Percentiles rank a stretch among this genome's conserved stretches.
Evolutionary conservation across 2,329 filamentous ascomycete genomes (phyloP).

Genomic region (Colletotrichum phormii): DNA sequence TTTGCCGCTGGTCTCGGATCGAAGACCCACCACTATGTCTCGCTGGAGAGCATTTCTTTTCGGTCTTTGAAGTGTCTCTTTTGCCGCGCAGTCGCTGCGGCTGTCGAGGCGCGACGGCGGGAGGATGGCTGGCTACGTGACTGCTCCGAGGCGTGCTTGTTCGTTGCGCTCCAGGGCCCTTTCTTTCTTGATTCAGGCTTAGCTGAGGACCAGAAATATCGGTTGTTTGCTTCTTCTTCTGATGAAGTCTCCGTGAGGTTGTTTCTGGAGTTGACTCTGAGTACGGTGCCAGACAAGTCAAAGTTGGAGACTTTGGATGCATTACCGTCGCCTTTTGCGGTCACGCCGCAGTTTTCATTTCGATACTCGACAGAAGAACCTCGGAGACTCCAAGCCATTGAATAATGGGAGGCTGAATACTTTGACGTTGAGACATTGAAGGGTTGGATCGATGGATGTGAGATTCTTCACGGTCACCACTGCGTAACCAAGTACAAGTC

Average conservation of each 20-base stretch:
- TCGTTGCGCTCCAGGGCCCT: conserved; percentile 8
- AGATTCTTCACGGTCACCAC: background rate
- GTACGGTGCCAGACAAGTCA: background rate
- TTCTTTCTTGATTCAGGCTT: conserved; percentile 15
- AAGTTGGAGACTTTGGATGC: no score
- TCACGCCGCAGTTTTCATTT: conserved; percentile 7
- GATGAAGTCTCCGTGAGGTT: background rate
- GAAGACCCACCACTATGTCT: conserved; percentile 12
- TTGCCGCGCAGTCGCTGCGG: background rate
- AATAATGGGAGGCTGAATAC: conserved; percentile 4
- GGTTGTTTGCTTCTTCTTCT: background rate
- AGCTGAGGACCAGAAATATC: background rate
- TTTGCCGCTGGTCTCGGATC: conserved; percentile 13
- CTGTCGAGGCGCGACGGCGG: background rate
- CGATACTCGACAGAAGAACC: background rate
- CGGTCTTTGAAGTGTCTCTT: background rate
- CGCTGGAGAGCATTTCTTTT: background rate
- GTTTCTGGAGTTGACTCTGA: conserved; percentile 20
- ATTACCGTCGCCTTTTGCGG: background rate
- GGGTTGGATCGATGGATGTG: conserved; percentile 12
- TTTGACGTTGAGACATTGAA: conserved; percentile 1
- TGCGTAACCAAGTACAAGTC: conserved; percentile 3
- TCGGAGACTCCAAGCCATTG: background rate
- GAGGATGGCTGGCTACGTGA: background rate
- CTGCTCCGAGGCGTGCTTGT: background rate